Base-by-base conservation (phyloP, 169 alveolate species). In the Eimeria falciformis region DNA sequence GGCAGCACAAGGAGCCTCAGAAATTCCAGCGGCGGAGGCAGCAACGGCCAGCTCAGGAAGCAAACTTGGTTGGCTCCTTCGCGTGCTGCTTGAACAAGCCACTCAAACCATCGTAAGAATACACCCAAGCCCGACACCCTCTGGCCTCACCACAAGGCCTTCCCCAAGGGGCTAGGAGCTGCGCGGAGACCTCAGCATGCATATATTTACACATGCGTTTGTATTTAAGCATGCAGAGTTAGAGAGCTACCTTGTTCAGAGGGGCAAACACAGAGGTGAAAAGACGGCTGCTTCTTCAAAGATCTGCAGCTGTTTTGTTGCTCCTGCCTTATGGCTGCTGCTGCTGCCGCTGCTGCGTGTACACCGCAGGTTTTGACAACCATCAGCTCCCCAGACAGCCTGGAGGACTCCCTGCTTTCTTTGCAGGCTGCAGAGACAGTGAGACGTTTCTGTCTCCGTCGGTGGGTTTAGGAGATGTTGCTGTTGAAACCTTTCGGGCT, bases 61-160 rank as follows among this genome's bases (percentile, higher is more conserved):
- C 58, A 71, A 27, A 6, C 83, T 71, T 40, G 83, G 83, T 3
- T 71, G 53, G 83, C 83, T 71, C 4, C 23, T 71, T 29, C 83
- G 83, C 23, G 14, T 71, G 83, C 83, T 71, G 50, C 83, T 71
- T 7, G 83, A 71, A 40, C 47, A 37, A 29, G 83, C 83, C 37
- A 71, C 83, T 5, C 83, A 71, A 33, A 71, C 83, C 56, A 71
- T 71, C n/a, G 83, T 71, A 14, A 1, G 53, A 2, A 25, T 50
- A 50, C 0, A 21, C 83, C 83, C 18, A 71, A 71, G 40, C 83
- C 83, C 83, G 18, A 71, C 29, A 71, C 83, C 56, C 83, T 40
- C 21, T 14, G 29, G 18, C 56, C n/a, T 23, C 11, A 71, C 29
- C 46, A 40, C 79, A 25, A 5, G 23, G 45, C 79, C 79, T 29